Evolutionary conservation across 2,329 filamentous ascomycete genomes (phyloP).

Genomic region (Aspergillus sp.): DNA sequence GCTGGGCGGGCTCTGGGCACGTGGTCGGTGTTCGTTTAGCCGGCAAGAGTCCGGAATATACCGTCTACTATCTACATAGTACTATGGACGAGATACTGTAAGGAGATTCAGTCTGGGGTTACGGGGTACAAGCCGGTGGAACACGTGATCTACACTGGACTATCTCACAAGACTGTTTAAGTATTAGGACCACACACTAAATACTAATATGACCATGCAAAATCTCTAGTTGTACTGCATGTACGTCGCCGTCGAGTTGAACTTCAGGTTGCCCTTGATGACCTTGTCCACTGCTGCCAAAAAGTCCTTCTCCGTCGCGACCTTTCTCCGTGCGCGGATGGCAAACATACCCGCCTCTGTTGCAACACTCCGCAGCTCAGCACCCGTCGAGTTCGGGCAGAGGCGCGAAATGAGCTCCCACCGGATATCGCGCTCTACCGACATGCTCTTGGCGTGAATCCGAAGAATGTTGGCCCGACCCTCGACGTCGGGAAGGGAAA

Average conservation of each 20-base stretch:
- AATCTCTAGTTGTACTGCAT: slow-evolving; percentile 90
- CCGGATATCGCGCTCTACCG: slow-evolving; percentile 94
- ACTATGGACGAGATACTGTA: background rate
- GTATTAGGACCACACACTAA: slow-evolving; percentile 1
- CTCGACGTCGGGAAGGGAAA: slow-evolving; percentile 93
- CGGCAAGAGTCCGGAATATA: slow-evolving; percentile 9
- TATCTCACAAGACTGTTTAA: no score
- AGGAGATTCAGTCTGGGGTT: background rate
- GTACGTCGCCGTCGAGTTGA: slow-evolving; percentile 96
- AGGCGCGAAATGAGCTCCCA: slow-evolving; percentile 98
- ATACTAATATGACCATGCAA: slow-evolving; percentile 24
- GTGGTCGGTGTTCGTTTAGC: slow-evolving; percentile 23
- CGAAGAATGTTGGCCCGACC: slow-evolving; percentile 94
- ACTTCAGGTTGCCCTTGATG: slow-evolving; percentile 98
- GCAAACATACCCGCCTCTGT: slow-evolving; percentile 99
- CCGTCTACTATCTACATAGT: no score
- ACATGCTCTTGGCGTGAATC: slow-evolving; percentile 99
- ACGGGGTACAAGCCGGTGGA: background rate
- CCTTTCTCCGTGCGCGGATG: slow-evolving; percentile 89
- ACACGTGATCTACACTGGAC: no score
- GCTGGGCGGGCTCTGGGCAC: slow-evolving; percentile 17
- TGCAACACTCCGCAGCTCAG: slow-evolving; percentile 90
- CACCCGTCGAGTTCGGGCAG: slow-evolving; percentile 95
- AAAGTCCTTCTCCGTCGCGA: slow-evolving; percentile 98
- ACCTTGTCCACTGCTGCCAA: slow-evolving; percentile 97